phyloP scores from a whole-genome alignment of 129 eudicot genomes.

The Arctium lappa region DNA sequence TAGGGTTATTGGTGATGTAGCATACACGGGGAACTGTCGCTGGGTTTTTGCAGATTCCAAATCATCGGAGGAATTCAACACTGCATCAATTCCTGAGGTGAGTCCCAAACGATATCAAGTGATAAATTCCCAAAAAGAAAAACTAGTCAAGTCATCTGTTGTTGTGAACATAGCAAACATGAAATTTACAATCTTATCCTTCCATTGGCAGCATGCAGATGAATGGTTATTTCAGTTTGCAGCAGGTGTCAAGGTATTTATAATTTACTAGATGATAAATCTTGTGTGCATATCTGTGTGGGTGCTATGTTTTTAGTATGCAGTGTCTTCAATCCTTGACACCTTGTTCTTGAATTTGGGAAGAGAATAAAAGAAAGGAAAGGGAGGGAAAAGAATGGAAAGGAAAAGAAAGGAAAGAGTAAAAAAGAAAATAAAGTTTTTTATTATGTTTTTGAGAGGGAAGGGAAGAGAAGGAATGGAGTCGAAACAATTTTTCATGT shows the following conservation, averaged over 20 bases:
- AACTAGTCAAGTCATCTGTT: slow-evolving; percentile 1
- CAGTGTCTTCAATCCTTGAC: not conserved
- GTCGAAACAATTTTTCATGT: not conserved
- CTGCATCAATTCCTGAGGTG: slow-evolving; percentile 54
- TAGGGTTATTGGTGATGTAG: slow-evolving; percentile 81
- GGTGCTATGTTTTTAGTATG: not conserved
- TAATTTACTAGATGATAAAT: slow-evolving; percentile 7
- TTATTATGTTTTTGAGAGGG: not conserved
- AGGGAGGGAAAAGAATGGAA: not conserved
- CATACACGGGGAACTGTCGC: slow-evolving; percentile 42
- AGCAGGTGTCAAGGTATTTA: slow-evolving; percentile 85
- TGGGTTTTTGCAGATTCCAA: slow-evolving; percentile 59
- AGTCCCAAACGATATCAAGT: slow-evolving; percentile 1
- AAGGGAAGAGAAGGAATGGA: not conserved
- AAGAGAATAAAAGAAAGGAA: not conserved
- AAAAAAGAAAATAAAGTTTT: not conserved
- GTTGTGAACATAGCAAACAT: not conserved
- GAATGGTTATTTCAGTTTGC: slow-evolving; percentile 72
- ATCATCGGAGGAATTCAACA: slow-evolving; percentile 29
- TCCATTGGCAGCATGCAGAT: slow-evolving; percentile 53
- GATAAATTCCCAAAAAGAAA: not conserved
- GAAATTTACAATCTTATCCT: slow-evolving; percentile 21
- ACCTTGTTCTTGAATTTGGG: not conserved
- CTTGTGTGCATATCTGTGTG: not conserved
- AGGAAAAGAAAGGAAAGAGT: not conserved